phyloP scores from a whole-genome alignment of 2,329 filamentous ascomycete species.

The Colletotrichum spinosum region DNA sequence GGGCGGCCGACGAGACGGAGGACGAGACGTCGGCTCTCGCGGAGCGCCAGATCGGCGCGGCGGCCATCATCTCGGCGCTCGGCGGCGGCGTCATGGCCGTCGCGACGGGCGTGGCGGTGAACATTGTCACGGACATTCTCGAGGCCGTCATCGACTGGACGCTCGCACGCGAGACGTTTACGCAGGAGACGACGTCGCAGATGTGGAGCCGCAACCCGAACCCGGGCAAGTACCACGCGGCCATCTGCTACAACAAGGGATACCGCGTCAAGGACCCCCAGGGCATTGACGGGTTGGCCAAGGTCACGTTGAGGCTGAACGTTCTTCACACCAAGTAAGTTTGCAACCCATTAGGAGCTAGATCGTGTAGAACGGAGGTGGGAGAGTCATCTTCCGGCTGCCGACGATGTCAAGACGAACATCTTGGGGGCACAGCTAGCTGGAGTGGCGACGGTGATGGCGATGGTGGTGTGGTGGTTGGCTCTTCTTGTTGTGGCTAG shows the following conservation, averaged over 20 bases:
- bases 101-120: conserved; percentile 12
- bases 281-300: conserved; percentile 18
- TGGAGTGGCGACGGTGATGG: too few relatives aligned
- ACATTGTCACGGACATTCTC: conserved; percentile 7
- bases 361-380: too few relatives aligned
- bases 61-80: not conserved
- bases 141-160: conserved; percentile 16
- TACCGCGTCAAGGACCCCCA: conserved; percentile 8
- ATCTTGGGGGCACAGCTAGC: too few relatives aligned
- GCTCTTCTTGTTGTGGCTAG: conserved; percentile 8
- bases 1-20: not conserved
- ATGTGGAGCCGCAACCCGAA: conserved; percentile 23
- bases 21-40: not conserved
- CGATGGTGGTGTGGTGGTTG: too few relatives aligned
- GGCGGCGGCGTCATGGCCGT: conserved; percentile 4
- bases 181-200: conserved; percentile 13
- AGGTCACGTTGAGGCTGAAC: conserved; percentile 9
- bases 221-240: conserved; percentile 15
- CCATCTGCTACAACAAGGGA: conserved; percentile 26
- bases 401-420: too few relatives aligned
- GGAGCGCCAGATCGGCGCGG: conserved; percentile 1
- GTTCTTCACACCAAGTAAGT: conserved; percentile 22
- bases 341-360: not conserved
- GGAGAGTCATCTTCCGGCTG: too few relatives aligned
- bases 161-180: conserved; percentile 20